Evolutionary conservation across 805 yeast genomes (phyloP), one percentile per base, ranked within the genome.

Genomic region (Yarrowia sp.): DNA sequence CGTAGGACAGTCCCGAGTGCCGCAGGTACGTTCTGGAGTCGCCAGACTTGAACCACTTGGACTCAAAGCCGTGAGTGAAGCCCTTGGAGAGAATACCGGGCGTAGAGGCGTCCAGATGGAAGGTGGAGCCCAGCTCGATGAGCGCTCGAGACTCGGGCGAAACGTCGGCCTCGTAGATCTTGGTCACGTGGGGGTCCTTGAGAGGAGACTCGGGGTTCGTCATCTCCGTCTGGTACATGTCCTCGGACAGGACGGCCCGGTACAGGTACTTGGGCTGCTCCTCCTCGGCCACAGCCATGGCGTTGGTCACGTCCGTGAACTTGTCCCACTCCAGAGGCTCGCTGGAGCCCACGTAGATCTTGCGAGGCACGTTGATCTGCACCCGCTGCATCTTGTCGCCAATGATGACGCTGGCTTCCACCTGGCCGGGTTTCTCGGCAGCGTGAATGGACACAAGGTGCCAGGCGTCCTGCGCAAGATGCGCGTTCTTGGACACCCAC

Each of bases 71-170:
- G 63, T 81, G 80, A 67, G 89, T 91, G 63, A 94, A 75, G 27
- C 97, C 96, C 68, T 81, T 83, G 7, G 97, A 96, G 9, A 96
- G 76, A 0, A 91, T 84, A 8, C 97, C 97, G n/a, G 89, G 81
- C 62, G 81, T 78, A 0, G 83, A 76, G 46, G 86, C 86, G 65
- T 84, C 89, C 65, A 92, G 86, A 14, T 79, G 78, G 19, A 92
- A 87, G 14, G 83, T 78, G 22, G 85, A 78, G 3, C 99, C 98
- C 16, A 94, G 75, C 31, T 86, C 87, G 66, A 94, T 81, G 44
- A 90, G 81, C 0, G 90, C 90, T 51, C 97, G 77, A 64, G 90
- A 93, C 4, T 81, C 76, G 0, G 90, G 73, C 8, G 77, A 78
- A 38, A 94, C 78, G 24, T 88, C 82, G 6, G 90, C 75, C 71